Evolutionary conservation across 257 asterid genomes (phyloP), one percentile per base, ranked within the genome.

Genomic region (Eucommia ulmoides): DNA sequence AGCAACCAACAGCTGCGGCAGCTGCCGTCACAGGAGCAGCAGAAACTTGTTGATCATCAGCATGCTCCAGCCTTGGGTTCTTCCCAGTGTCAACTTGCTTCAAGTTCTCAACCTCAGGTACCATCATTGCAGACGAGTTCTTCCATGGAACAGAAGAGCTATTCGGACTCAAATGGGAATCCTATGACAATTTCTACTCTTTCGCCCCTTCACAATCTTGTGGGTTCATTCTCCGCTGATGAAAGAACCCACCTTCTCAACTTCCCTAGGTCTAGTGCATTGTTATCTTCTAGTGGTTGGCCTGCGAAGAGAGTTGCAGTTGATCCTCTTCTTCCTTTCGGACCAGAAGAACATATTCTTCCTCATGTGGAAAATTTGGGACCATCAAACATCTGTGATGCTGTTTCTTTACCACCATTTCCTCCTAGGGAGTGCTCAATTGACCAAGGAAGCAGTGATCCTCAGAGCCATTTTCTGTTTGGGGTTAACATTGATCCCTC

Each of bases 401-500:
- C 73, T 4, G 66, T 65, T 59, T 67, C 81, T 29, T 70, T 78
- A 62, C 94, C 95, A 45, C 88, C 89, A 0, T 78, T 81, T 66
- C 95, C 93, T 10, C 77, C 83, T 23, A 59, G 83, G 60, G 92
- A 71, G 61, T 63, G 82, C 60, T 47, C 70, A 59, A 62, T 73
- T 14, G 81, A 74, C 55, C 88, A 73, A 47, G 83, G 74, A 12
- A 65, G 69, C 46, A 71, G 56, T 41, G 89, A 78, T 58, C 75
- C 74, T n/a, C 89, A 81, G 45, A 84, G 70, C 61, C 59, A 74
- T 68, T 70, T 70, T 38, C 73, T 80, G 23, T 82, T 74, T 33
- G 89, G 93, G 54, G 82, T 74, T 33, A 76, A 76, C 64, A 74
- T 78, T 50, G 87, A 78, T 52, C 61, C 87, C 20, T 62, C 84